Base-by-base conservation (phyloP, 2,329 filamentous ascomycete species). In the Ascochyta lentis region DNA sequence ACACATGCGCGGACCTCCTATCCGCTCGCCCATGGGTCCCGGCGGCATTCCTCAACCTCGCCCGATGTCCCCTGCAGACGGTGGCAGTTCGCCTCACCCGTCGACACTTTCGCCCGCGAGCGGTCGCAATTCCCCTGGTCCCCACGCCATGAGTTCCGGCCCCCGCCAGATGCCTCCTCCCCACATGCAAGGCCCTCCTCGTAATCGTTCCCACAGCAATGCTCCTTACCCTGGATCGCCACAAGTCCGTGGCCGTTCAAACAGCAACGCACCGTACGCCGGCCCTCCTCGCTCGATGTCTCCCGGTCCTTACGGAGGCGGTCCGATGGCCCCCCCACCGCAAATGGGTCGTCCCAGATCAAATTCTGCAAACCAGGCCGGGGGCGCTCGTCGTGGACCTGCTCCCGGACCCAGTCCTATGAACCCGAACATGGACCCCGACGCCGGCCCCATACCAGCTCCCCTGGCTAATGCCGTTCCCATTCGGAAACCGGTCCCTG, bases 401-500 rank as follows among this genome's bases (percentile, higher is more conserved):
- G 70, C 72, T 24, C 67, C 69, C 6, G 74, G 73, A 7, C 72
- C 69, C 3, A 77, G 74, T 46, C 74, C 72, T 31, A 73, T 77
- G 72, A 76, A 73, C 38, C 71, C 73, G 12, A 40, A 40, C 37
- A 40, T 24, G 37, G 15, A 56, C 29, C 47, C 47, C 10, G 40
- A 56, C 12, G 48, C 37, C 12, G 53, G 53, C 10, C 47, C 53
- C 22, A 9, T 13, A 15, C 29, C 46, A 31, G 56, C 54, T 24
- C 43, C 49, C 38, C 22, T 47, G 46, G 31, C 49, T 15, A 48
- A 56, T 39, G 59, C 64, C 22, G 63, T 78, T 43, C 78, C 78
- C 7, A 60, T 66, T 29, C 72, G 79, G 63, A 82, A 82, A 69
- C 79, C 79, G 24, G 75, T 82, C 22, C 79, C 79, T 22, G 80